A percentile compares a stretch with the other conserved stretches of the same genome.
phyloP scores from a whole-genome alignment of 768 basidiomycete species.

The Infundibulicybe gibba region DNA sequence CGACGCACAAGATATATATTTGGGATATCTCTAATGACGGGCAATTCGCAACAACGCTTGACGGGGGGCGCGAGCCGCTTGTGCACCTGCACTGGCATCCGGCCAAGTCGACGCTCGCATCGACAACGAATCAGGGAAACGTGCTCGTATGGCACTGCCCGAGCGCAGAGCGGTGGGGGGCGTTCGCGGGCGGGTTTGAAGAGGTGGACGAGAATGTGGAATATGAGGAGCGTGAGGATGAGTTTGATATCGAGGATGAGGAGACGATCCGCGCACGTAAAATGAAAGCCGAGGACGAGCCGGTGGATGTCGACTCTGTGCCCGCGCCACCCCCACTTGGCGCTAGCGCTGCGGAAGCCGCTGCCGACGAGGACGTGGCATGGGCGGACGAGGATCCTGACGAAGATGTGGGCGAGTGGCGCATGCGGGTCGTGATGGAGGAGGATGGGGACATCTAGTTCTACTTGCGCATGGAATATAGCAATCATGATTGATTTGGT shows the following conservation, averaged over 20 bases:
- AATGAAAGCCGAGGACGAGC: conserved; percentile 81
- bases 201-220: conserved; percentile 97
- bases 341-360: conserved; percentile 16
- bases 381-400: conserved; percentile 85
- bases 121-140: conserved; percentile 80
- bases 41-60: conserved; percentile 81
- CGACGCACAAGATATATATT: conserved; percentile 92
- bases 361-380: conserved; percentile 54
- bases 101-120: conserved; percentile 64
- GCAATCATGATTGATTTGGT: background rate
- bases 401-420: conserved; percentile 63
- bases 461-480: background rate
- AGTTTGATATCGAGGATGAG: conserved; percentile 97
- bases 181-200: conserved; percentile 97
- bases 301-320: conserved; percentile 66
- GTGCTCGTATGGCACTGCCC: conserved; percentile 84
- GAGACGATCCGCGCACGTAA: conserved; percentile 70
- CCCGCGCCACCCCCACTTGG: conserved; percentile 22
- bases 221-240: conserved; percentile 94
- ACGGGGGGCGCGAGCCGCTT: conserved; percentile 91
- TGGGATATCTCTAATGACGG: conserved; percentile 94
- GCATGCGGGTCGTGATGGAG: conserved; percentile 63
- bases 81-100: conserved; percentile 96
- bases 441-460: conserved; percentile 36
- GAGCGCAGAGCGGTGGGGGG: conserved; percentile 87